Base-by-base conservation (phyloP, 2,329 filamentous ascomycete species). In the Westerdykella aurantiaca region DNA sequence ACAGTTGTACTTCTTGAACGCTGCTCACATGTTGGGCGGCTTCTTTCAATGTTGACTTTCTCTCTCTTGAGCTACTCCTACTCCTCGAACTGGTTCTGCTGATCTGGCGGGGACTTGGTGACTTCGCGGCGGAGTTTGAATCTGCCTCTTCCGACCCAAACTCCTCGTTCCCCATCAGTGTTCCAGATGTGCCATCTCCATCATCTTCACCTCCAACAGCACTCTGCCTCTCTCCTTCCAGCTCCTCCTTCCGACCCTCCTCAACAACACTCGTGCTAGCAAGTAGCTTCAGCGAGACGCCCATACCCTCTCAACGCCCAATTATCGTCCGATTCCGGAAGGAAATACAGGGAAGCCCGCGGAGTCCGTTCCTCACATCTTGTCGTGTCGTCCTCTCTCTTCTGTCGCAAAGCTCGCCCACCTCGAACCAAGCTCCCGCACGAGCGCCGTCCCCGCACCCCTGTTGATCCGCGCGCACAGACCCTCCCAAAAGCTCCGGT, bases 1-100 rank as follows among this genome's bases (percentile, higher is more conserved):
- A 63, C 6, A 66, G 53, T 38, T 64, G 56, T 0, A 56, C 55
- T 35, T 64, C 58, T 23, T 61, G 51, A 21, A 64, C 55, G 34
- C 58, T 58, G 47, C 58, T 63, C 11, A 50, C 53, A 31, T 49
- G 35, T 14, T 9, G 31, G 5, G 23, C 22, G n/a, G 22, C 6
- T 35, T 16, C 14, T 6, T 35, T 11, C 17, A 21, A 35, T 35
- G 17, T 21, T 11, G 34, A 21, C 7, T 3, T 29, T 29, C 9
- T 29, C 25, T 29, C 25, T 7, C 9, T 9, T 3, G 25, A 29
- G 34, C 17, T 35, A 9, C 9, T 14, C 14, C 14, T 16, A 35
- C 13, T 21, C 7, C 13, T 14, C 13, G 34, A 21, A 11, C 34
- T n/a, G 5, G 34, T 3, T 10, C 14, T 35, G 25, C 25, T 29